Percentiles rank a stretch among this genome's conserved stretches.
Conservation (phyloP, 2,329 filamentous ascomycete species). For the Cytospora mali region DNA sequence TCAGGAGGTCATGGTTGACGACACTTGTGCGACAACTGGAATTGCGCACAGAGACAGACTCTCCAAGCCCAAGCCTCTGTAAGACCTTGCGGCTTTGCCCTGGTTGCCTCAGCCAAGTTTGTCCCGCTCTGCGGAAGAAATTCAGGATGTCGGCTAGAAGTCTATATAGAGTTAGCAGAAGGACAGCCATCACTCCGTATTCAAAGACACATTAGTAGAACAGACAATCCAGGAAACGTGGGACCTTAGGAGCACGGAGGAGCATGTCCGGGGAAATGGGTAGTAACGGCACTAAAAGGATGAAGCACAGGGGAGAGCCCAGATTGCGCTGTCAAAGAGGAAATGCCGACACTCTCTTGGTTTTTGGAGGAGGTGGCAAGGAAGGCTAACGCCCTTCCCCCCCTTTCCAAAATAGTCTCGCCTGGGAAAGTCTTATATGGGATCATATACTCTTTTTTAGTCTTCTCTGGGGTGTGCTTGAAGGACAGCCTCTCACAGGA, state of each 20-base stretch:
- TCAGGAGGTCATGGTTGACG: conserved; percentile 22
- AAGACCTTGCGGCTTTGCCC: neutral
- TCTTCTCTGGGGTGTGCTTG: neutral
- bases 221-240: conserved; percentile 9
- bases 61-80: too few relatives aligned
- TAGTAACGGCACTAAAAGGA: conserved; percentile 21
- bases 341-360: neutral
- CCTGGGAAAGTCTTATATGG: neutral
- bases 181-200: neutral
- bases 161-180: conserved; percentile 9
- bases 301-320: neutral
- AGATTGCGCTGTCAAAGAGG: neutral
- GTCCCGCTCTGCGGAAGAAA: neutral
- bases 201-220: neutral
- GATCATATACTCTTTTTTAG: neutral
- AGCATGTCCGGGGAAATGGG: conserved; percentile 20
- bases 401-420: neutral
- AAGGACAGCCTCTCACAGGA: neutral
- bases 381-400: too few relatives aligned
- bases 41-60: conserved; percentile 1
- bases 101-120: neutral
- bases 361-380: too few relatives aligned
- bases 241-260: conserved; percentile 14
- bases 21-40: conserved; percentile 3
- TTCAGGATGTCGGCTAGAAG: neutral